Base-by-base conservation (phyloP, 306 rosid species). In the Gastrolobium bilobum region DNA sequence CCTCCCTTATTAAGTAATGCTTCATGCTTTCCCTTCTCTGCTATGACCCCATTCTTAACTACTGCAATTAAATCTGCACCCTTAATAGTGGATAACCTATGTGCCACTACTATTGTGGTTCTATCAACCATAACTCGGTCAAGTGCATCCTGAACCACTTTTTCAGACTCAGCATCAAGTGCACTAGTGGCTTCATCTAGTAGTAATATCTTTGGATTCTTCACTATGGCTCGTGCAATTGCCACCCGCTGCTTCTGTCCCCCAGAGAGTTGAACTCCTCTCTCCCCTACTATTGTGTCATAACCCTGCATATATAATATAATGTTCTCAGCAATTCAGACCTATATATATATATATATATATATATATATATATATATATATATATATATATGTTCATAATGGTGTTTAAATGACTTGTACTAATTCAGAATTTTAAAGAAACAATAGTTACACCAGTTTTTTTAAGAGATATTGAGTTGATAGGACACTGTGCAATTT, bases 161-260 rank as follows among this genome's bases (percentile, higher is more conserved):
- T 79, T 53, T 91, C 97, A 6, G 93, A 91, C 79, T 91, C 93
- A 0, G 97, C 93, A 83, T 91, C 97, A 37, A 91, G 87, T 51
- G 96, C 93, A 82, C 96, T 91, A 1, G 96, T 90, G 38, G 95
- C 95, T 79, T 90, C 95, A 78, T 91, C 93, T 39, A 91, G 82
- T 3, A 87, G 83, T n/a, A 91, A 76, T 57, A 91, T 85, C 43
- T 85, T 89, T 42, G 93, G 96, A 66, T 81, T 84, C 84, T 88
- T 90, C 42, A 86, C 78, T 42, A 86, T 90, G 5, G 94, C 91
- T 64, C 94, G 34, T 5, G 94, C 92, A 44, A 88, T 90, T 47
- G 94, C 94, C 60, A 90, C 94, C 0, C 94, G 73, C 35, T 90
- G 94, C 72, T 88, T 90, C 61, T 90, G 94, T 40, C 94, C 92